Base-by-base conservation (phyloP, 371 early-diverging fungal species). In the Nosema muscidifuracis region DNA sequence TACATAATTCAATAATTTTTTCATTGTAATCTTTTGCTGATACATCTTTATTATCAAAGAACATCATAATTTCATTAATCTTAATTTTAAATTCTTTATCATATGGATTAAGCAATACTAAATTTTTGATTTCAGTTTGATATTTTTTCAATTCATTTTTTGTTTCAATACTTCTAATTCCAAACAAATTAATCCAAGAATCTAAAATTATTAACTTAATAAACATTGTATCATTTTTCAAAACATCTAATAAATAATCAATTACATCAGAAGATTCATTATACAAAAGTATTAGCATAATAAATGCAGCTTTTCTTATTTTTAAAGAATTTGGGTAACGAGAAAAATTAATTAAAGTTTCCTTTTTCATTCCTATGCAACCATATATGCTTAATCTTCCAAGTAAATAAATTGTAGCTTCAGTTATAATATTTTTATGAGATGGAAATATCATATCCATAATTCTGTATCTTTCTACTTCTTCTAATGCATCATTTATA, bases 371-470 rank as follows among this genome's bases (percentile, higher is more conserved):
- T 2, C 22, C 56, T 7, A 81, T 44, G 18, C 65, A 57, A 33
- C 78, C 77, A 51, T 77, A 74, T 22, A 76, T 42, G 28, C 63
- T 63, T 16, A 84, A 66, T 31, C 80, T 42, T 13, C 76, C 68
- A 15, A 78, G 42, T 15, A 78, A 75, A 68, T 76, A 65, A 33
- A 84, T 36, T 28, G 75, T 65, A 15, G 70, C 42, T 34, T 58
- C 53, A 20, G 81, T 79, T 3, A 84, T 58, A 26, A 75, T 60
- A 72, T 84, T 84, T 34, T 72, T 71, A 57, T 74, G 71, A 24
- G 78, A 77, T 18, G 84, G 80, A 60, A 82, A 84, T n/a, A 84
- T 38, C 50, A 82, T 67, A 42, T 84, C 84, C 53, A 75, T 63
- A 44, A 75, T 79, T 70, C 81, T 66, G 33, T 77, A 77, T 56